Base-by-base conservation (phyloP, 257 asterid genomes). In the Phtheirospermum japonicum region DNA sequence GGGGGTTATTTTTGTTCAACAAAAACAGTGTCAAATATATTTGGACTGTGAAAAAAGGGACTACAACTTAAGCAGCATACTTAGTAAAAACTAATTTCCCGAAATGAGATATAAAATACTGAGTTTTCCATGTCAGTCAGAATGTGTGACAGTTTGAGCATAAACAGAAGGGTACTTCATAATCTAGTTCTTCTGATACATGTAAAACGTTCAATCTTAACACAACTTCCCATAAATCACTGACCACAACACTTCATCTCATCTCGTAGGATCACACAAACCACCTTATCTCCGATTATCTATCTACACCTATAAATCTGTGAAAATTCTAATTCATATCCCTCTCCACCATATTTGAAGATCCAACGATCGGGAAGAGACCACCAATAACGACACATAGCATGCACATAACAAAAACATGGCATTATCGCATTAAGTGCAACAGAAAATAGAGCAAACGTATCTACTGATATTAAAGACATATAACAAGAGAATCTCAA, bases 401-500 rank as follows among this genome's bases (percentile, higher is more conserved):
- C 56, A 59, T 11, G 52, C 73, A 33, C 50, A 69, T 40, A 32
- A 20, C 6, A 45, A 36, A 16, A 46, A 42, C 46, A 32, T 5
- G 51, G 32, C 2, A 74, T 5, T 2, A 26, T 52, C 28, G 28
- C 28, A 52, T 51, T 30, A 14, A 0, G n/a, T 16, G 42, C 20
- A 16, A 37, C 16, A 10, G 10, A 1, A 12, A 11, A 40, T 2
- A 9, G 6, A 51, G 63, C 56, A 70, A 20, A 3, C 31, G 36
- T 17, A 36, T 33, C 52, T 9, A 61, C 12, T 20, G 13, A 54
- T 16, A 31, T 19, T 14, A 55, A 54, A 65, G 19, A 6, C 33
- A 30, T 30, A 19, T 8, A 30, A 50, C 48, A 9, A 8, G 28
- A 23, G 28, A 32, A 12, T 56, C 61, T 59, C 55, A 30, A 63